phyloP scores from a whole-genome alignment of 2,329 filamentous ascomycete species.

The Ascochyta viciae-villosae region DNA sequence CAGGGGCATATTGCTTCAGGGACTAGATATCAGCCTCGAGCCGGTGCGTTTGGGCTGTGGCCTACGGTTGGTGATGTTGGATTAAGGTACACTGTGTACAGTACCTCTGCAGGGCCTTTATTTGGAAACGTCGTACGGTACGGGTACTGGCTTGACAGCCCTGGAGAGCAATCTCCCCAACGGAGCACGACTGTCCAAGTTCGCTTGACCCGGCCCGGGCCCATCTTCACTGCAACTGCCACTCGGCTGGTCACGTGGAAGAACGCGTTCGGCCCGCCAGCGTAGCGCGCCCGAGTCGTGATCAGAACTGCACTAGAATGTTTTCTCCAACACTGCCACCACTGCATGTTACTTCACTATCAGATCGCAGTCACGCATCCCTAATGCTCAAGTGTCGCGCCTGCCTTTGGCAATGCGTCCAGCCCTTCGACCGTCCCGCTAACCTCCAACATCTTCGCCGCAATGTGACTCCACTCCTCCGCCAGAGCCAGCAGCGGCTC shows the following conservation, averaged over 20 bases:
- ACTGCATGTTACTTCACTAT: slow-evolving; percentile 5
- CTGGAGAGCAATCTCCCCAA: background rate
- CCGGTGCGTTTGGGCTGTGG: background rate
- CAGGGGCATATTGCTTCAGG: slow-evolving; percentile 2
- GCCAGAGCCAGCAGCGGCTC: slow-evolving; percentile 24
- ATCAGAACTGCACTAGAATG: slow-evolving; percentile 4
- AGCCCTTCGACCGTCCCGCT: slow-evolving; percentile 47
- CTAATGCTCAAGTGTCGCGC: slow-evolving; percentile 55
- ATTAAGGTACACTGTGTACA: slow-evolving; percentile 34
- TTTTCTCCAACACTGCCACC: slow-evolving; percentile 16
- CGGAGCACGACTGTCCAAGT: slow-evolving; percentile 3
- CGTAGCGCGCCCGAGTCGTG: slow-evolving; percentile 15
- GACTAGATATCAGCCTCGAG: slow-evolving; percentile 22
- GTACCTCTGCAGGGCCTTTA: slow-evolving; percentile 25
- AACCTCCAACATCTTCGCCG: slow-evolving; percentile 29
- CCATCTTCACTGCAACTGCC: background rate
- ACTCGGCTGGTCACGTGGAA: slow-evolving; percentile 8
- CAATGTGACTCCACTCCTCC: slow-evolving; percentile 26
- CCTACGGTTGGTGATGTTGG: slow-evolving; percentile 21
- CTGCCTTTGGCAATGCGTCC: slow-evolving; percentile 53
- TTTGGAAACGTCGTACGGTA: slow-evolving; percentile 21
- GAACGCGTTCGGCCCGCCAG: slow-evolving; percentile 16
- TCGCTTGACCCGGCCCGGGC: background rate
- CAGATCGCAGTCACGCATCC: slow-evolving; percentile 20
- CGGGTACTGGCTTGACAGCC: slow-evolving; percentile 13